phyloP scores from a whole-genome alignment of 1,284 basidiomycete genomes.

The Pascua sp. region DNA sequence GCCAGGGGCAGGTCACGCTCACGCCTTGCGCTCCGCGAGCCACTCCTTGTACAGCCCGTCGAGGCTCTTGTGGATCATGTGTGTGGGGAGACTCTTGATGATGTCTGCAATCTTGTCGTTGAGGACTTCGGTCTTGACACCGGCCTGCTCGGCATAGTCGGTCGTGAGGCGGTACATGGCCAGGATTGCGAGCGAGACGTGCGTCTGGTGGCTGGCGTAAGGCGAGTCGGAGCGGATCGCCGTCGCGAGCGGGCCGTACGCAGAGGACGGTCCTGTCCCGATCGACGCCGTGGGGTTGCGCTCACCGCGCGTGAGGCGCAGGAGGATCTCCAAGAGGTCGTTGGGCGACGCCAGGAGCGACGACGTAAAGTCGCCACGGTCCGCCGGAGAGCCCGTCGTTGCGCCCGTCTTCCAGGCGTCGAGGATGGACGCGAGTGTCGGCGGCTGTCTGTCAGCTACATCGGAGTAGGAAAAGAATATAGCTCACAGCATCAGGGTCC shows the following conservation, averaged over 20 bases:
- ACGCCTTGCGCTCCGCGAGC: conserved; percentile 39
- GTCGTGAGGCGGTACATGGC: conserved; percentile 80
- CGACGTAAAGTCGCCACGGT: conserved; percentile 79
- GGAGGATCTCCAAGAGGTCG: conserved; percentile 84
- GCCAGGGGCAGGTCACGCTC: not conserved
- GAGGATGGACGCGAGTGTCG: conserved; percentile 82
- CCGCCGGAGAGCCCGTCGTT: conserved; percentile 65
- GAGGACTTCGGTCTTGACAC: conserved; percentile 62
- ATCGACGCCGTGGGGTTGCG: conserved; percentile 66
- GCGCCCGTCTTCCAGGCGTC: conserved; percentile 83
- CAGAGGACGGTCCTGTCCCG: conserved; percentile 55
- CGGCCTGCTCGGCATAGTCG: conserved; percentile 73
- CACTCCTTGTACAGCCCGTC: conserved; percentile 89
- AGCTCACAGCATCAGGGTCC: conserved; percentile 87
- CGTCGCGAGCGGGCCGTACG: conserved; percentile 47
- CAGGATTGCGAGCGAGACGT: conserved; percentile 83
- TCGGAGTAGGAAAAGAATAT: not conserved
- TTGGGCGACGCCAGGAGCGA: conserved; percentile 73
- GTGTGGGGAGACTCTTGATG: conserved; percentile 75
- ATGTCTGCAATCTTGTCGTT: conserved; percentile 82
- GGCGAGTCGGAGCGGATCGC: conserved; percentile 70
- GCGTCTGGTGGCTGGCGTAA: conserved; percentile 83
- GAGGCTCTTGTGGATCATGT: conserved; percentile 78
- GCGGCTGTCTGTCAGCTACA: conserved; percentile 59
- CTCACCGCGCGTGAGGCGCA: conserved; percentile 83